These are phyloP conservation scores for Dunaliella sp. DNA, from an alignment of 139 green algal species.

Conservation along the genomic window DNA sequence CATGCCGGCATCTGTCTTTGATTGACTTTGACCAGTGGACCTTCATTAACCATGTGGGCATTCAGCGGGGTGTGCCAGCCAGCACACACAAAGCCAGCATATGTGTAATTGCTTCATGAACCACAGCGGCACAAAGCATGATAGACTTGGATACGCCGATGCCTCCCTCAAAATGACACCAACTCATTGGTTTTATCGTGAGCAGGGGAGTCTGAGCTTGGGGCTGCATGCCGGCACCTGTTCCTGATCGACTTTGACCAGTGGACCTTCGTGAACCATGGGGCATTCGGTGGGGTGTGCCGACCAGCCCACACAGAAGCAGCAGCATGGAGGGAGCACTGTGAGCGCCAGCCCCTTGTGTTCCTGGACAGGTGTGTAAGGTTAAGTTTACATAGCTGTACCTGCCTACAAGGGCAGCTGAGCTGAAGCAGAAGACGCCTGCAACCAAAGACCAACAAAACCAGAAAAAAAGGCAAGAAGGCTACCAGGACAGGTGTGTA, in stretches of 20 bases:
- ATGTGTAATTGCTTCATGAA: neutral
- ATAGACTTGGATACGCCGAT: neutral
- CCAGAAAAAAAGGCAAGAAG: too few species aligned
- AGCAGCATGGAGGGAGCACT: slow-evolving; percentile 53
- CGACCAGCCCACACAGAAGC: slow-evolving; percentile 38
- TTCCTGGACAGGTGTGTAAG: slow-evolving; percentile 42
- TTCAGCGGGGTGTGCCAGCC: slow-evolving; percentile 52
- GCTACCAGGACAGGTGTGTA: too few species aligned
- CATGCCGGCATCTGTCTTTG: slow-evolving; percentile 44
- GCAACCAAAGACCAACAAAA: too few species aligned
- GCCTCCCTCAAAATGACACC: neutral
- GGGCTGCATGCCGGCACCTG: slow-evolving; percentile 23
- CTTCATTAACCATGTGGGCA: slow-evolving; percentile 61
- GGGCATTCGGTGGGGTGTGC: slow-evolving; percentile 60
- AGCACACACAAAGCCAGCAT: slow-evolving; percentile 30
- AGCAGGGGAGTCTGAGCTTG: slow-evolving; percentile 22
- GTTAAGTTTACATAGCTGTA: too few species aligned
- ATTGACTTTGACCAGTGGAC: slow-evolving; percentile 55
- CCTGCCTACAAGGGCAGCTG: too few species aligned
- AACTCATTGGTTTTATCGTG: neutral
- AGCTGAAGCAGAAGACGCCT: too few species aligned
- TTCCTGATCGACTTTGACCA: slow-evolving; percentile 64
- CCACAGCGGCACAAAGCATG: neutral
- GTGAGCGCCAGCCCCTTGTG: slow-evolving; percentile 59
- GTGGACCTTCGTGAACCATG: slow-evolving; percentile 59